Evolutionary conservation across 441 rosid genomes (phyloP), one percentile per base, ranked within the genome.

Genomic region (Jatropha multifida): DNA sequence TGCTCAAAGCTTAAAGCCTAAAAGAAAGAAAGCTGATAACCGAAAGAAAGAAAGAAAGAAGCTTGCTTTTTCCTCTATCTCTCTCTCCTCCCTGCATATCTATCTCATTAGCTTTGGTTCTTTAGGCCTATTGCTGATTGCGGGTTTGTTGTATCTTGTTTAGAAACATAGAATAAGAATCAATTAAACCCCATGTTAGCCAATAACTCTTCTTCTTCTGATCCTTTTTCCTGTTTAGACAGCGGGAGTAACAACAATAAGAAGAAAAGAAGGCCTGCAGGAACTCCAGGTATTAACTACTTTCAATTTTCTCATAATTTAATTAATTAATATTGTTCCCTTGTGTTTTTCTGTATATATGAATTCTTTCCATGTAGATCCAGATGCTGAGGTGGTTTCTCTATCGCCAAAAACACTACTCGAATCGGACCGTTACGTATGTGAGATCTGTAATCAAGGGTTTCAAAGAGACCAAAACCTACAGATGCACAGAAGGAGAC

Each of bases 381-480:
- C 99, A 37, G 99, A 92, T 82, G 99, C 99, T 12, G 98, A 91
- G 60, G 99, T 95, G 62, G 94, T 95, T 5, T 91, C 98, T 51
- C 83, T 95, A 40, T 95, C 99, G 0, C 99, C 99, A 14, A 92
- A 87, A 75, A 95, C 98, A 2, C 85, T 95, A 46, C 79, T 95
- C 60, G 99, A 95, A 77, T 95, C 98, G 10, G 97, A 95, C 81
- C 89, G 94, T 74, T 95, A 95, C 80, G 94, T 95, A 13, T 95
- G 99, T 68, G 99, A 95, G 99, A 95, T 95, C 90, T 95, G 99
- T 86, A 93, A 90, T 87, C 98, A 92, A 78, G 99, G 99, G 3
- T 95, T 95, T 69, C 98, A 95, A 67, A 83, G 99, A 76, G 99
- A 95, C 76, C 99, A 95, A 73, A 95, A 95, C 86, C 86, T 95